phyloP scores from a whole-genome alignment of 768 basidiomycete species.

The Leccinum broughii region DNA sequence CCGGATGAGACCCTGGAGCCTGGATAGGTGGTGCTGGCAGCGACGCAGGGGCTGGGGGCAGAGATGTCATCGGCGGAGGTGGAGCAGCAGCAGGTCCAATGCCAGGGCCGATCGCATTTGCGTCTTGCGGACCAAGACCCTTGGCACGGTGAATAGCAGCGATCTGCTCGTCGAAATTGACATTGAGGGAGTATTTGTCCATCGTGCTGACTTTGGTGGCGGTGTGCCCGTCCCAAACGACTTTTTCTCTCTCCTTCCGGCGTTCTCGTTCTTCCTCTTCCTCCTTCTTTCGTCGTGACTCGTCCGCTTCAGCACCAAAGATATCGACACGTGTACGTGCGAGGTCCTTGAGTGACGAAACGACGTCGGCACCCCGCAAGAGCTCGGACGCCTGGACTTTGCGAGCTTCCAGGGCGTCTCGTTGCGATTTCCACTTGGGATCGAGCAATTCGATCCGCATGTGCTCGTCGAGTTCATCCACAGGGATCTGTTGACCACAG shows the following conservation, averaged over 20 bases:
- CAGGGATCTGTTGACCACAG: slow-evolving; percentile 94
- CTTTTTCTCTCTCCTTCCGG: slow-evolving; percentile 88
- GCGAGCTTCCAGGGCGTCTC: slow-evolving; percentile 84
- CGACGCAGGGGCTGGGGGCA: slow-evolving; percentile 70
- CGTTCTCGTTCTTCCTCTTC: slow-evolving; percentile 83
- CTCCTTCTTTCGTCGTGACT: slow-evolving; percentile 82
- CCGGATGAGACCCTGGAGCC: slow-evolving; percentile 44
- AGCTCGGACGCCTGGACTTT: slow-evolving; percentile 87
- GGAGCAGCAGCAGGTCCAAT: slow-evolving; percentile 81
- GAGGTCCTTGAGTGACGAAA: slow-evolving; percentile 88
- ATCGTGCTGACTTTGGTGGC: slow-evolving; percentile 89
- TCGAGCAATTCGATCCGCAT: slow-evolving; percentile 98
- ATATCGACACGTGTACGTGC: slow-evolving; percentile 97
- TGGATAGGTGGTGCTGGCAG: slow-evolving; percentile 69
- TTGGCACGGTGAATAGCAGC: slow-evolving; percentile 93
- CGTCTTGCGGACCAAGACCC: slow-evolving; percentile 82
- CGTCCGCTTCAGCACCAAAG: slow-evolving; percentile 92
- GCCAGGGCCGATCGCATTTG: slow-evolving; percentile 81
- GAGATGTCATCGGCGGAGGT: slow-evolving; percentile 56
- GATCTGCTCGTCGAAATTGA: slow-evolving; percentile 98
- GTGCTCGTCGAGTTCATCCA: slow-evolving; percentile 95
- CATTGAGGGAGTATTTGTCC: slow-evolving; percentile 90
- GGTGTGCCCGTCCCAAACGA: slow-evolving; percentile 99
- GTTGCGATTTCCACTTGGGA: slow-evolving; percentile 97
- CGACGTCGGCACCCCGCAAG: slow-evolving; percentile 90